Evolutionary conservation across 352 stramenopile species (phyloP).

Genomic region (Globisporangium viniferum): DNA sequence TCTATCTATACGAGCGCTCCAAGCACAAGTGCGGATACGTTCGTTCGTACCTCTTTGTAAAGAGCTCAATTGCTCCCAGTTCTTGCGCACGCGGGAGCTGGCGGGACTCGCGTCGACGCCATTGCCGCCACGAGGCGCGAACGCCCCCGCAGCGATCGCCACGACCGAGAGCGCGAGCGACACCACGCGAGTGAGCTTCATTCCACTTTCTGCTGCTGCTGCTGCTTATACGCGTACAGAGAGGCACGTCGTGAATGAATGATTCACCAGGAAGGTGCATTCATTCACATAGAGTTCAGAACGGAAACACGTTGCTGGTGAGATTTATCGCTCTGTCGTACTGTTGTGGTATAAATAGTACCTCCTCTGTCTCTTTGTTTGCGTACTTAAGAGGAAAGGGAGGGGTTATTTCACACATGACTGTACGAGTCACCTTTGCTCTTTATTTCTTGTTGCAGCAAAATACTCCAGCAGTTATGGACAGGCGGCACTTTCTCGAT

Average conservation of each 20-base stretch:
- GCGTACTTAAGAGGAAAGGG: background rate
- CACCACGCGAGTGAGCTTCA: conserved; percentile 10
- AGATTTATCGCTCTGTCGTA: background rate
- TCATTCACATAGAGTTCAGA: background rate
- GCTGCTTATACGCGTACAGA: background rate
- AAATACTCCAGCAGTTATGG: conserved; percentile 15
- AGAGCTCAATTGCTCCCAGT: conserved; percentile 17
- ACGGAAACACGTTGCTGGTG: background rate
- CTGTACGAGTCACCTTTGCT: background rate
- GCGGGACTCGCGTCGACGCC: background rate
- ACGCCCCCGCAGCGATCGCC: background rate
- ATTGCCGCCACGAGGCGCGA: background rate
- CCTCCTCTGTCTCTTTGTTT: background rate
- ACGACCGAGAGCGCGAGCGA: conserved; percentile 4
- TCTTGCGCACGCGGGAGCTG: conserved; percentile 15
- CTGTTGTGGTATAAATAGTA: background rate
- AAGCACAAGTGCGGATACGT: background rate
- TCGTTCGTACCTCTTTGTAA: conserved; percentile 7
- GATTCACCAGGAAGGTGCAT: background rate
- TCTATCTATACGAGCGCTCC: background rate
- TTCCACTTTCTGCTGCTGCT: background rate
- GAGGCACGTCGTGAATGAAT: background rate
- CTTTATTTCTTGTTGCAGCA: background rate
- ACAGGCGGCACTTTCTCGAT: conserved; percentile 26
- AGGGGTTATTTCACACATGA: background rate